Evolutionary conservation across 1,139 yeast species (phyloP).

Genomic region (Geotrichum siamense): DNA sequence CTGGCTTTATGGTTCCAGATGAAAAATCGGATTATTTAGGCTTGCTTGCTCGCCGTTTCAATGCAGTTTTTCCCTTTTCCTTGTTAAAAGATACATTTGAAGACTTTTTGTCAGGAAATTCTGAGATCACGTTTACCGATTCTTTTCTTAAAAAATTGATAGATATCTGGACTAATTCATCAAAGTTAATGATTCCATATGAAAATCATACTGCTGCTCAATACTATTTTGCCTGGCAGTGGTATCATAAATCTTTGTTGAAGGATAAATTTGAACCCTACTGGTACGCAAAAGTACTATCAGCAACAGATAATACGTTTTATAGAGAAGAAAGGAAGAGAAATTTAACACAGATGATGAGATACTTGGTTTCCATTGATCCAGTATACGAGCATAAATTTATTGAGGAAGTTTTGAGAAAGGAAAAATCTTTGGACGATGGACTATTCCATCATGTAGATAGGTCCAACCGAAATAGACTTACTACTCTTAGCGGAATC

Average conservation of each 20-base stretch:
- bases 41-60: conserved; percentile 3
- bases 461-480: background rate
- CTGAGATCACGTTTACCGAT: background rate
- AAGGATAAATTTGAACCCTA: conserved; percentile 9
- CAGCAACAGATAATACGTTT: background rate
- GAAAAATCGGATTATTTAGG: conserved; percentile 1
- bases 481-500: background rate
- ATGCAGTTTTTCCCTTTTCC: conserved; percentile 1
- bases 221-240: conserved; percentile 14
- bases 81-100: conserved; percentile 8
- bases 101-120: background rate
- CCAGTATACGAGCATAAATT: conserved; percentile 8
- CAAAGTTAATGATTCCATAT: conserved; percentile 5
- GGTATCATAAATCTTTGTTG: conserved; percentile 8
- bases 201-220: conserved; percentile 1
- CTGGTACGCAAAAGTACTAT: conserved; percentile 9
- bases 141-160: conserved; percentile 8
- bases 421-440: background rate
- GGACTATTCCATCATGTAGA: background rate
- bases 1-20: conserved; percentile 10
- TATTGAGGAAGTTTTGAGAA: conserved; percentile 7
- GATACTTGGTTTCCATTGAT: conserved; percentile 8
- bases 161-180: conserved; percentile 10
- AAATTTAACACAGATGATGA: conserved; percentile 5
- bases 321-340: conserved; percentile 10